These are phyloP conservation scores for Pyrrhoderma lamaoense DNA, from an alignment of 1,284 basidiomycete species.

Conservation along the genomic window DNA sequence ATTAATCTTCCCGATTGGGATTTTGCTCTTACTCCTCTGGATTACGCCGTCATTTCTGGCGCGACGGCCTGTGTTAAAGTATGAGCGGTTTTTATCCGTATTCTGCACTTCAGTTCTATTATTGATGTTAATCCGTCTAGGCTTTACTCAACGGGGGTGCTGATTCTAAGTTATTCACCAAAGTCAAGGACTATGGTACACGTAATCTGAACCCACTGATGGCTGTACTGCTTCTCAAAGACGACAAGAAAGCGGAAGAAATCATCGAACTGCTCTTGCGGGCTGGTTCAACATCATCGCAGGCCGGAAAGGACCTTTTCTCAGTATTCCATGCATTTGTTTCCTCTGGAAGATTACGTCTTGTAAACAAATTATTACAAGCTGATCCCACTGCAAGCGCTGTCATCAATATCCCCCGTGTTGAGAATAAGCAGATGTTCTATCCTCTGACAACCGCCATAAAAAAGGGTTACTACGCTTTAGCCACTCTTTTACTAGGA, in stretches of 20 bases:
- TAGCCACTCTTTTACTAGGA: slow-evolving; percentile 34
- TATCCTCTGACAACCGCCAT: slow-evolving; percentile 36
- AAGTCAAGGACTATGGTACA: slow-evolving; percentile 20
- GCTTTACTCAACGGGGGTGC: slow-evolving; percentile 42
- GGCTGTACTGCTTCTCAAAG: slow-evolving; percentile 38
- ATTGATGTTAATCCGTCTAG: slow-evolving; percentile 30
- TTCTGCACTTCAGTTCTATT: too few relatives aligned
- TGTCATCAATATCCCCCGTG: slow-evolving; percentile 39
- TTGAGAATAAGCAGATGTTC: slow-evolving; percentile 15
- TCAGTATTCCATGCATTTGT: slow-evolving; percentile 47
- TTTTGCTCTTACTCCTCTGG: slow-evolving; percentile 43
- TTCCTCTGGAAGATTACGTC: slow-evolving; percentile 30
- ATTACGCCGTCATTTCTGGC: slow-evolving; percentile 42
- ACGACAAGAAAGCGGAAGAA: slow-evolving; percentile 35
- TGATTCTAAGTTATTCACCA: slow-evolving; percentile 26
- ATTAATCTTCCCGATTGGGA: slow-evolving; percentile 52
- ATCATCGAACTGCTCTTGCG: slow-evolving; percentile 41
- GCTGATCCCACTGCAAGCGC: slow-evolving; percentile 40
- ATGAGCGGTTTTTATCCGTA: too few relatives aligned
- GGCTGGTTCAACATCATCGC: slow-evolving; percentile 41
- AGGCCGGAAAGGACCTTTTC: slow-evolving; percentile 36
- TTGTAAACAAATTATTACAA: slow-evolving; percentile 40
- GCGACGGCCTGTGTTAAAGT: slow-evolving; percentile 24
- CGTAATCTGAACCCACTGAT: slow-evolving; percentile 39
- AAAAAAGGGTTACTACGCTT: slow-evolving; percentile 28